Conservation (phyloP, 441 rosid genomes). For the Gossypium gossypioides region DNA sequence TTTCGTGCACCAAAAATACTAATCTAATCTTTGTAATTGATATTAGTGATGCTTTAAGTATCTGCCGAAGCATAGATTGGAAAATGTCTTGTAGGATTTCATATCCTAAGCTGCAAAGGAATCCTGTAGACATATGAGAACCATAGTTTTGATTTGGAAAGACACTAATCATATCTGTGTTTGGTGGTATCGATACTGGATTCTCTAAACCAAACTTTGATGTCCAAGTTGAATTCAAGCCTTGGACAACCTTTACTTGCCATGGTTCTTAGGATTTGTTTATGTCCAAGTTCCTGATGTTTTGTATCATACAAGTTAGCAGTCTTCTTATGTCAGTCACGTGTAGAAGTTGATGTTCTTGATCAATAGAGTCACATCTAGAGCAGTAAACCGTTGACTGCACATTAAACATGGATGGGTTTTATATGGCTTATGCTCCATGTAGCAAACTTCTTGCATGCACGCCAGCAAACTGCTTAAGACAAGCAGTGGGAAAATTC, state of each 20-base stretch:
- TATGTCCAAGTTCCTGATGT: neutral
- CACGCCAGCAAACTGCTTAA: neutral
- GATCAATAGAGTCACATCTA: neutral
- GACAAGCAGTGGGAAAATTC: neutral
- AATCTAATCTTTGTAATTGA: neutral
- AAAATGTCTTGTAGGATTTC: neutral
- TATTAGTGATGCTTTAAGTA: neutral
- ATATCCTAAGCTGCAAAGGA: neutral
- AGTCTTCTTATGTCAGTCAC: neutral
- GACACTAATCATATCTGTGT: neutral
- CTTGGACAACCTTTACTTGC: neutral
- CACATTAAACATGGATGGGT: neutral
- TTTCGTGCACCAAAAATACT: neutral
- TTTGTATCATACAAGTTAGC: neutral
- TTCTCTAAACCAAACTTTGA: neutral
- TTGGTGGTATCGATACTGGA: neutral
- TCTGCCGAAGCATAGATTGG: neutral
- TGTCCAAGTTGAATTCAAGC: neutral
- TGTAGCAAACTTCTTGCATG: neutral
- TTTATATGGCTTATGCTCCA: conserved; percentile 1
- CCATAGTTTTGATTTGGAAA: neutral
- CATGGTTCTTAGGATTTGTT: neutral
- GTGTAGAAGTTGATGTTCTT: neutral
- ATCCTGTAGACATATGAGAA: neutral
- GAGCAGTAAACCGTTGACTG: neutral